Base-by-base conservation (phyloP, 805 yeast species). In the Danielozyma ontarioensis region DNA sequence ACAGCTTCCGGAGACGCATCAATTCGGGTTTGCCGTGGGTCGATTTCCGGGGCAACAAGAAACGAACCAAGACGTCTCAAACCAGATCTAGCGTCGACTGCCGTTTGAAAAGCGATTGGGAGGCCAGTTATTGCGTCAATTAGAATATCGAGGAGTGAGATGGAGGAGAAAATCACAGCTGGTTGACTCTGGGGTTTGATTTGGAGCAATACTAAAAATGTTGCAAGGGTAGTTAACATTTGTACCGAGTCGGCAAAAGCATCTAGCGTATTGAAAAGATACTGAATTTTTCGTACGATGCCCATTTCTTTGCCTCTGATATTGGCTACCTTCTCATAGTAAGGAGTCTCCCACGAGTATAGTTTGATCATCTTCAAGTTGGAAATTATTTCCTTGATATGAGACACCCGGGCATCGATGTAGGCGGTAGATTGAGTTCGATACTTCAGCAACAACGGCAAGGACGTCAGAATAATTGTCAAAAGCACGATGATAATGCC, bases 331-430 rank as follows among this genome's bases (percentile, higher is more conserved):
- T 70, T 62, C 7, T 68, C 55, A 34, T 70, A 68, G 53, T 86
- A 89, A 1, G 96, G 88, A 21, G 68, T 68, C 59, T 89, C 97
- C 96, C 96, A 89, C 1, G 94, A 84, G 54, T 88, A 89, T 53
- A 74, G 83, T 62, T 89, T 89, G 55, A 89, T 84, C 53, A 81
- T 71, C 50, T 83, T 85, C 70, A 89, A 74, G 43, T 83, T 78
- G 50, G 73, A 78, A 42, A 89, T 65, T 18, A 87, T 74, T 55
- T 89, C 97, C 44, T 84, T 81, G 55, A 87, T 78, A 30, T 76
- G 68, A 29, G 77, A 70, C 15, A 89, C 86, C 50, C 97, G 78
- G 15, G 64, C 57, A 55, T 89, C 97, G 2, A 96, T 89, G 47
- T 62, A 74, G 2, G 59, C 60, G 36, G 76, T 77, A 6, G 85